A percentile compares a stretch with the other conserved stretches of the same genome.
These are phyloP conservation scores for Aureobasidium sp. DNA, from an alignment of 2,329 filamentous ascomycete genomes.

Conservation along the genomic window DNA sequence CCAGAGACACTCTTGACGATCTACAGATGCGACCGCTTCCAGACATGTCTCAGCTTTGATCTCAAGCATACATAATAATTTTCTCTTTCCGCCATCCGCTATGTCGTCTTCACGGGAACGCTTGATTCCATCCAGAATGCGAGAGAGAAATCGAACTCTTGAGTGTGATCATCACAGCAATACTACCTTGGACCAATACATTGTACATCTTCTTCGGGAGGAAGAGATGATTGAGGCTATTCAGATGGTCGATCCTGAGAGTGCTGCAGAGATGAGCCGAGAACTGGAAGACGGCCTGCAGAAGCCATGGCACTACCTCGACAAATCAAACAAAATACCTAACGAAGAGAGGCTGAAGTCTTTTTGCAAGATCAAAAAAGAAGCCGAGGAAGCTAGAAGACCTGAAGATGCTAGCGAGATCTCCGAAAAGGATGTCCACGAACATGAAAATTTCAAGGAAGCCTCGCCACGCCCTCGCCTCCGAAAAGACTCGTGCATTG, in stretches of 20 bases:
- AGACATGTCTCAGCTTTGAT: conserved; percentile 2
- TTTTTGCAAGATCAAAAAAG: not conserved
- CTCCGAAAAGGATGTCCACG: not conserved
- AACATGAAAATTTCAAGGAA: not conserved
- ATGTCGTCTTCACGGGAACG: not conserved
- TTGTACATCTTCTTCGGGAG: not conserved
- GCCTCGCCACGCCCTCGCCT: no score
- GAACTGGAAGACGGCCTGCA: not conserved
- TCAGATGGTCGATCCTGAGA: not conserved
- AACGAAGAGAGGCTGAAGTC: not conserved
- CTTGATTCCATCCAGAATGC: not conserved
- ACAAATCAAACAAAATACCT: not conserved
- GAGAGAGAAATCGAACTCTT: not conserved
- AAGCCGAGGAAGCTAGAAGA: not conserved
- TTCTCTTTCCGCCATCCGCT: not conserved
- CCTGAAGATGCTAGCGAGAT: not conserved
- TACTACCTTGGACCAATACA: not conserved
- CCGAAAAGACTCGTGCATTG: not conserved
- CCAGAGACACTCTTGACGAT: not conserved
- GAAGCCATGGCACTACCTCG: not conserved
- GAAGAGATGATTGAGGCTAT: conserved; percentile 1
- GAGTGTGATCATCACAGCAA: not conserved
- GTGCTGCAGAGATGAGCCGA: not conserved
- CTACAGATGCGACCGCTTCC: not conserved
- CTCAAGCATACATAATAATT: not conserved